A percentile compares a stretch with the other conserved stretches of the same genome.
phyloP scores from a whole-genome alignment of 495 filamentous ascomycete species.

The Rostrohypoxylon terebratum region DNA sequence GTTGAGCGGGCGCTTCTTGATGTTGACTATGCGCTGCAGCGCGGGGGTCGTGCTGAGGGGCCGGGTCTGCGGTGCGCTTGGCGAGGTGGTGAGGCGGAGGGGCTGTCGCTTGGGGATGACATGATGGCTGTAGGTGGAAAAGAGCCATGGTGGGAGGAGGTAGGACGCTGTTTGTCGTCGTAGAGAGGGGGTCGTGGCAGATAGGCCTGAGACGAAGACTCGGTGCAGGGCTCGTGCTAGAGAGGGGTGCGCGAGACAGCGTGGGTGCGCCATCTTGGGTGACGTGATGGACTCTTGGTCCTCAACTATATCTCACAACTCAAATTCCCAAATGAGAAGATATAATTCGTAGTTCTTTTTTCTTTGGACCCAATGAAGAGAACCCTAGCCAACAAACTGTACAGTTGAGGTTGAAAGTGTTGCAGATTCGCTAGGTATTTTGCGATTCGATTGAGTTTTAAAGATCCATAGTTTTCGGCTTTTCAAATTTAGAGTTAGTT shows the following conservation, averaged over 20 bases:
- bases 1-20: constrained; percentile 54
- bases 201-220: constrained; percentile 39
- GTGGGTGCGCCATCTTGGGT: constrained; percentile 38
- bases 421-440: not conserved
- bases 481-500: constrained; percentile 20
- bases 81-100: not conserved
- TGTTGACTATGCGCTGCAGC: constrained; percentile 24
- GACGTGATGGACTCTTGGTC: not conserved
- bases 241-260: constrained; percentile 35
- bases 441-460: constrained; percentile 17
- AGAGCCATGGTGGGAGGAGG: constrained; percentile 27
- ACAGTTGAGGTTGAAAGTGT: not conserved
- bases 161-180: constrained; percentile 20
- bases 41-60: constrained; percentile 33
- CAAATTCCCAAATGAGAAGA: not conserved
- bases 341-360: not conserved
- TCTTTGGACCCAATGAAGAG: not conserved
- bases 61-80: constrained; percentile 21
- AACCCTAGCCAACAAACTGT: not conserved
- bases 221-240: constrained; percentile 46
- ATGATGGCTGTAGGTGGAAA: constrained; percentile 14
- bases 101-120: not conserved
- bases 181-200: constrained; percentile 20
- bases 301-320: not conserved
- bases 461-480: constrained; percentile 2